These are phyloP conservation scores for Candida tammaniensis DNA, from an alignment of 805 yeast species.

Conservation along the genomic window DNA sequence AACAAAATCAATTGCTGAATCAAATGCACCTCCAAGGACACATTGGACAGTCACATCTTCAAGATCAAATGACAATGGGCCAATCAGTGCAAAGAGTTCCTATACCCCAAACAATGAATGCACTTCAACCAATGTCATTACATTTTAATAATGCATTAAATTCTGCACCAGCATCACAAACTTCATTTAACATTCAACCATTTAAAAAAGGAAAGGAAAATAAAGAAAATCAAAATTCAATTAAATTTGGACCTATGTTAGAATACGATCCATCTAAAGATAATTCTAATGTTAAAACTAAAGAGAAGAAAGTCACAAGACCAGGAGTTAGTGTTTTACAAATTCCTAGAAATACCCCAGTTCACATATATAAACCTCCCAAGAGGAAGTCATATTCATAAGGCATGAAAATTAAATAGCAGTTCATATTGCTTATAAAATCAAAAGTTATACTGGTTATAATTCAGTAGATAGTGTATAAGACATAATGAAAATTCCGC, in stretches of 20 bases:
- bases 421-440: too few species aligned
- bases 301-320: slow-evolving; percentile 14
- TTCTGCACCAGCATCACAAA: slow-evolving; percentile 21
- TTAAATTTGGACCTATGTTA: slow-evolving; percentile 39
- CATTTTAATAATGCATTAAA: too few species aligned
- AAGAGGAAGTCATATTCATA: slow-evolving; percentile 16
- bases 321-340: slow-evolving; percentile 23
- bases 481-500: too few species aligned
- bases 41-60: too few species aligned
- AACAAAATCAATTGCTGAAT: neutral
- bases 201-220: slow-evolving; percentile 1
- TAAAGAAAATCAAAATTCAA: slow-evolving; percentile 16
- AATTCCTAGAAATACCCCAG: slow-evolving; percentile 31
- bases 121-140: too few species aligned
- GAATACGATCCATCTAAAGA: slow-evolving; percentile 40
- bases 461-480: too few species aligned
- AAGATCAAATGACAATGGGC: slow-evolving; percentile 1
- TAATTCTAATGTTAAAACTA: slow-evolving; percentile 10
- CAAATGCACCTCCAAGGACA: slow-evolving; percentile 9
- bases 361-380: slow-evolving; percentile 34
- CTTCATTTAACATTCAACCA: slow-evolving; percentile 12
- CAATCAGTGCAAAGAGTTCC: slow-evolving; percentile 8
- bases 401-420: too few species aligned
- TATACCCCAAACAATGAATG: too few species aligned
- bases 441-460: slow-evolving; percentile 2